Base-by-base conservation (phyloP, 2,329 filamentous ascomycete species). In the Apiospora malaysiana region DNA sequence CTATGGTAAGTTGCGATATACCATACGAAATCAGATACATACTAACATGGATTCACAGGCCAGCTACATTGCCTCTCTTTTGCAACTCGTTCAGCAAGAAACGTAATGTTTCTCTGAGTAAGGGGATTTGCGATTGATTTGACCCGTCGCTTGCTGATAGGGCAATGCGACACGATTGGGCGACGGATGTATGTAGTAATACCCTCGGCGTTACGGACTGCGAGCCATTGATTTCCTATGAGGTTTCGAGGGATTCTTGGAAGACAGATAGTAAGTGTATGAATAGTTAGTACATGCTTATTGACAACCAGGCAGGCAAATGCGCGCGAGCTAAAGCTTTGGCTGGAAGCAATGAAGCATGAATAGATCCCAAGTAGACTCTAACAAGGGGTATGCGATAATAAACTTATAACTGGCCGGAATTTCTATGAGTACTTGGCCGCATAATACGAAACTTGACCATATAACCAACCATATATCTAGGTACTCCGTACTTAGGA, bases 1-100 rank as follows among this genome's bases (percentile, higher is more conserved):
- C 86, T 70, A 79, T 92, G 82, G 88, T 89, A 82, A 75, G 86
- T 68, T 69, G 1, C 45, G 49, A 8, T 8, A 47, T 21, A 23
- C 16, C 56, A 37, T 21, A 63, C 18, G 9, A 40, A 40, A 1
- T 32, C 18, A n/a, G 40, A 8, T n/a, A 23, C 27, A 63, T 40
- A 63, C 56, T 63, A 14, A 63, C 56, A 4, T 37, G 21, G 49
- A 8, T 27, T 68, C 8, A 32, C 32, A 77, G 75, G 73, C 75
- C 51, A 71, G 71, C 32, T 74, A 77, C 49, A 72, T 77, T 65
- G 72, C 75, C 18, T 76, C 75, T 40, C 75, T 76, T 51, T 51
- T 76, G 46, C 75, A 76, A 37, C 72, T 76, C 18, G 74, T 76
- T 37, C 73, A 75, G 23, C 71, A 73, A 21, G 72, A 75, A 27